Percentiles rank a stretch among this genome's conserved stretches.
Evolutionary conservation across 1,284 basidiomycete genomes (phyloP).

Genomic region (Exobasidium cylindrosporum): DNA sequence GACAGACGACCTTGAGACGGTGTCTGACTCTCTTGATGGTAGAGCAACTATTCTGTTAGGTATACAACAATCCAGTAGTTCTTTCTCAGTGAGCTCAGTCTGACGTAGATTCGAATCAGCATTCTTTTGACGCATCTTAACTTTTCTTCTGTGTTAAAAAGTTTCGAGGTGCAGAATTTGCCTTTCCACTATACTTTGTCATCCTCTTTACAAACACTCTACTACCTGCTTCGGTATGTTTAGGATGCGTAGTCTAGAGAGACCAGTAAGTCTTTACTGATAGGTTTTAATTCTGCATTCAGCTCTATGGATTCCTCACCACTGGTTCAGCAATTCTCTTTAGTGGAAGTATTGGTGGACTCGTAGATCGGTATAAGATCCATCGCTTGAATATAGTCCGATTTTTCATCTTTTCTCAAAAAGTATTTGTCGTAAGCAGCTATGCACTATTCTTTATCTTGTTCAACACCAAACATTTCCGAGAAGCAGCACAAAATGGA

Average conservation of each 20-base stretch:
- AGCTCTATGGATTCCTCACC: conserved; percentile 58
- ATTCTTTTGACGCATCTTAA: no score
- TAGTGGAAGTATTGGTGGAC: conserved; percentile 58
- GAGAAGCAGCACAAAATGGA: conserved; percentile 28
- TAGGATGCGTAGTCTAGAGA: no score
- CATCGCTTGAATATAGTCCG: conserved; percentile 58
- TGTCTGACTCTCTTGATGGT: not conserved
- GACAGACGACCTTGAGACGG: not conserved
- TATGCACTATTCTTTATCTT: conserved; percentile 58
- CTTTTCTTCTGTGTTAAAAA: no score
- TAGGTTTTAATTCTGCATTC: no score
- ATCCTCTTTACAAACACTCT: conserved; percentile 61
- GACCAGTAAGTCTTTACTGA: no score
- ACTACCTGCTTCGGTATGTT: conserved; percentile 59
- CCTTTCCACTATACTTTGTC: conserved; percentile 61
- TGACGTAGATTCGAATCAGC: no score
- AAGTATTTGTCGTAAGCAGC: conserved; percentile 57
- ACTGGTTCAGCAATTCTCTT: conserved; percentile 57
- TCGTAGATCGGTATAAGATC: conserved; percentile 58
- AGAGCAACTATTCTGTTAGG: conserved; percentile 22
- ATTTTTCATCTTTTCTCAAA: conserved; percentile 59
- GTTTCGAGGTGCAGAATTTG: conserved; percentile 59
- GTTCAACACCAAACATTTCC: conserved; percentile 30
- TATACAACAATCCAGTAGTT: conserved; percentile 49
- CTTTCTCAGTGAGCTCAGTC: conserved; percentile 54